These are phyloP conservation scores for Primulina eburnea DNA, from an alignment of 257 asterid species.

Conservation along the genomic window DNA sequence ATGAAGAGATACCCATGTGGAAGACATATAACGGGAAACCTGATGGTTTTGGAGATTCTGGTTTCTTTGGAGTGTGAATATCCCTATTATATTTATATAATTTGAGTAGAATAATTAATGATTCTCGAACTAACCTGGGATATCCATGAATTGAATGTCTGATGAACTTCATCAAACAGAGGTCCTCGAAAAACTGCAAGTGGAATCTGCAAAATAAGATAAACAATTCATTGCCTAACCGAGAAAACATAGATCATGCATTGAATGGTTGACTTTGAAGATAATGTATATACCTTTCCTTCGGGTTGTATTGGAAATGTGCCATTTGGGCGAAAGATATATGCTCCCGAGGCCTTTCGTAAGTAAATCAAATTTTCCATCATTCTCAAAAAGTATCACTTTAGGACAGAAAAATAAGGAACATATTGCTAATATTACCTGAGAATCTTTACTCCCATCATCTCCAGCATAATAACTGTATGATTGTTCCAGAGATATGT, in stretches of 20 bases:
- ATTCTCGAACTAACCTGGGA: constrained; percentile 61
- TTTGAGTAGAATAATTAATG: background rate
- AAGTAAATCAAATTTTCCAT: constrained; percentile 20
- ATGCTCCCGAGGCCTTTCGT: constrained; percentile 90
- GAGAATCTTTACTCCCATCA: constrained; percentile 47
- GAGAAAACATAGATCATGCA: constrained; percentile 9
- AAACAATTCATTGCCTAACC: constrained; percentile 23
- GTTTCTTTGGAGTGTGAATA: background rate
- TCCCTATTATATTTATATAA: background rate
- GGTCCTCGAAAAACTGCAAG: constrained; percentile 71
- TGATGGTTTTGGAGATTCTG: constrained; percentile 27
- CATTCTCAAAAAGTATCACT: constrained; percentile 15
- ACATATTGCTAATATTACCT: constrained; percentile 41
- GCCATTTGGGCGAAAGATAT: constrained; percentile 85
- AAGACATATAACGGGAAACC: background rate
- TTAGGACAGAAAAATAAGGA: constrained; percentile 8
- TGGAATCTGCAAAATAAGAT: constrained; percentile 39
- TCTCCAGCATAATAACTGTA: constrained; percentile 75
- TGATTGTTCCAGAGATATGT: constrained; percentile 70
- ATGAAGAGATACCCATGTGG: constrained; percentile 1
- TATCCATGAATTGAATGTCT: constrained; percentile 75
- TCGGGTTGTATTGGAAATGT: constrained; percentile 43
- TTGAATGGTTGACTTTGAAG: background rate
- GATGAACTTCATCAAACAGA: constrained; percentile 89
- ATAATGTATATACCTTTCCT: constrained; percentile 45